Base-by-base conservation (phyloP, 768 basidiomycete species). In the Auriscalpium microsporum region DNA sequence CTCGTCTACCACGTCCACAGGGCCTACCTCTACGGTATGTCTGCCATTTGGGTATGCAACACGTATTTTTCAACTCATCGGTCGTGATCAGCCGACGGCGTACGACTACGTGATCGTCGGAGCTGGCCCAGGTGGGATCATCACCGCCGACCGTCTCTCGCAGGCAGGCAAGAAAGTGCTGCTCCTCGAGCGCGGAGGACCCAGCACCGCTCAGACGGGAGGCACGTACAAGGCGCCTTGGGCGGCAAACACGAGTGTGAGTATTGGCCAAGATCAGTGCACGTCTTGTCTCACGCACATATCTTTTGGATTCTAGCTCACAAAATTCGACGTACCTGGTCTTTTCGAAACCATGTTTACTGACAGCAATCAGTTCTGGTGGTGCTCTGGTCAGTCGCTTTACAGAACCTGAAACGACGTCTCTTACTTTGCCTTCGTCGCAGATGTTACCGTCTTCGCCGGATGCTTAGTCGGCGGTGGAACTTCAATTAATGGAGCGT, bases 341-440 rank as follows among this genome's bases (percentile, higher is more conserved):
- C 62, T 82, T 45, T 85, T 83, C 62, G 81, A 85, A 68, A 77
- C 79, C 44, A 78, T 83, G 79, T 85, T 85, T 69, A 72, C 75
- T 14, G 80, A 82, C 53, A 63, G 70, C 42, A 75, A 81, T 59
- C 70, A 73, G 2, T 84, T 73, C 68, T 85, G 78, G 77, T 85
- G 80, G 80, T 85, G 82, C 69, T 82, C 80, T 67, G 80, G 78
- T 76, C 53, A 28, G 62, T 48, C 0, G 8, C 33, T 40, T 48
- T n/a, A 14, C 47, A 28, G 7, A 28, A 28, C 0, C 28, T 28
- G 28, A 2, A 28, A 28, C 28, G 28, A 4, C 4, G 28, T 28
- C 28, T 7, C 28, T 28, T 7, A 28, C 4, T 4, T 7, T 28
- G 5, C 28, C 28, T 28, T 28, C 28, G 4, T 28, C 17, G 3